phyloP scores from a whole-genome alignment of 2,329 filamentous ascomycete genomes.

The Seiridium cupressi region DNA sequence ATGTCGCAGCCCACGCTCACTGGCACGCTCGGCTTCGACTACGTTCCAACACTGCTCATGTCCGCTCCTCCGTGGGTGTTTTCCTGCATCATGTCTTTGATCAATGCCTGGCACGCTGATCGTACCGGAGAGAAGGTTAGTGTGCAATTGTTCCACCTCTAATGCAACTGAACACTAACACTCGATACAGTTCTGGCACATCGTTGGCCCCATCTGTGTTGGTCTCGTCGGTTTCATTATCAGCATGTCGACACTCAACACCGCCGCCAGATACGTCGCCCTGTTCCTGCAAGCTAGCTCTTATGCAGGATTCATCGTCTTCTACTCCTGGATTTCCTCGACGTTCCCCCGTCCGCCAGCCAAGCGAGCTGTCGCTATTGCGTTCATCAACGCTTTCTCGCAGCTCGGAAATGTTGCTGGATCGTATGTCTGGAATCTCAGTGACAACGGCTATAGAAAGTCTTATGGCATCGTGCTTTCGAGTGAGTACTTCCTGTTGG shows the following conservation, averaged over 20 bases:
- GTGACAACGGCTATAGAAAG: conserved; percentile 59
- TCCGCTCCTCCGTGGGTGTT: conserved; percentile 59
- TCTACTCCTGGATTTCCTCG: conserved; percentile 57
- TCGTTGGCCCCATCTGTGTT: conserved; percentile 48
- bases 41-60: conserved; percentile 53
- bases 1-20: conserved; percentile 45
- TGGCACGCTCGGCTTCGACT: conserved; percentile 48
- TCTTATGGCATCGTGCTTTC: conserved; percentile 64
- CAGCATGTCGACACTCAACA: conserved; percentile 55
- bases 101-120: conserved; percentile 56
- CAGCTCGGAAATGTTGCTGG: conserved; percentile 60
- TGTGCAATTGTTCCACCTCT: neutral
- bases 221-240: conserved; percentile 59
- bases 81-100: conserved; percentile 53
- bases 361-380: conserved; percentile 60
- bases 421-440: conserved; percentile 61
- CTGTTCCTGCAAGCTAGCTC: conserved; percentile 58
- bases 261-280: conserved; percentile 57
- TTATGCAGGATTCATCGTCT: conserved; percentile 58
- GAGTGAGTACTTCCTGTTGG: conserved; percentile 23
- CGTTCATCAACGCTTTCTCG: conserved; percentile 57
- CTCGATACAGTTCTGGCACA: conserved; percentile 52
- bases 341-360: conserved; percentile 58
- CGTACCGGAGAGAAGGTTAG: conserved; percentile 50
- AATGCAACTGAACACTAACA: neutral